Evolutionary conservation across 1,284 basidiomycete genomes (phyloP), one percentile per base, ranked within the genome.

Genomic region (Malassezia yamatoensis): DNA sequence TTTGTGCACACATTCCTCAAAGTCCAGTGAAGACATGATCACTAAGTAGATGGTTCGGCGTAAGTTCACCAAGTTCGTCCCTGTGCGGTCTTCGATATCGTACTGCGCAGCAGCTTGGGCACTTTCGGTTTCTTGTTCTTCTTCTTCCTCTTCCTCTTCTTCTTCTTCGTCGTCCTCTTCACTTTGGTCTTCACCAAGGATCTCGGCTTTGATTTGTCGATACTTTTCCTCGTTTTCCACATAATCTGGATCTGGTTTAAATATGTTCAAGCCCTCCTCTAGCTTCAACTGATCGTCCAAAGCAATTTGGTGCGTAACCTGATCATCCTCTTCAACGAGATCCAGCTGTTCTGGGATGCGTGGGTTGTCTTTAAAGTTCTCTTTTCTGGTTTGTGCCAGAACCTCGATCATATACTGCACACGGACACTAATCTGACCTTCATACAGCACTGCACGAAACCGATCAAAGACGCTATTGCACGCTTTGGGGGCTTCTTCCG

Each of bases 331-430:
- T 68, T 96, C 90, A 0, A 99, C 94, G 33, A 99, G 77, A 73
- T 99, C 94, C 68, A 99, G 76, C 0, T 90, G 90, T 70, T 96
- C 90, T 1, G 88, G 85, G 43, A 98, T 78, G 61, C 88, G 83
- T 18, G 90, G 91, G 75, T 99, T 96, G 75, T 98, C 93, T 80
- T 96, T 96, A 81, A 89, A 98, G 76, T 88, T 90, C 79, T 99
- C 94, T 78, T 94, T 93, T 63, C 93, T 82, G 10, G 96, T 88
- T 54, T 73, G 70, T 2, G 65, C 64, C 0, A 74, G 63, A 5
- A 98, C 93, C 77, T 98, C 94, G 69, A 99, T 90, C 94, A 96
- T 96, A 78, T 96, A 99, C 74, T 98, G 93, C 24, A 96, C 90
- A 64, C 94, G 84, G 71, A 96, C 91, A 71, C 87, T 89, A 76